These are phyloP conservation scores for Anastatica hierochuntica DNA, from an alignment of 345 rosid species.

Conservation along the genomic window DNA sequence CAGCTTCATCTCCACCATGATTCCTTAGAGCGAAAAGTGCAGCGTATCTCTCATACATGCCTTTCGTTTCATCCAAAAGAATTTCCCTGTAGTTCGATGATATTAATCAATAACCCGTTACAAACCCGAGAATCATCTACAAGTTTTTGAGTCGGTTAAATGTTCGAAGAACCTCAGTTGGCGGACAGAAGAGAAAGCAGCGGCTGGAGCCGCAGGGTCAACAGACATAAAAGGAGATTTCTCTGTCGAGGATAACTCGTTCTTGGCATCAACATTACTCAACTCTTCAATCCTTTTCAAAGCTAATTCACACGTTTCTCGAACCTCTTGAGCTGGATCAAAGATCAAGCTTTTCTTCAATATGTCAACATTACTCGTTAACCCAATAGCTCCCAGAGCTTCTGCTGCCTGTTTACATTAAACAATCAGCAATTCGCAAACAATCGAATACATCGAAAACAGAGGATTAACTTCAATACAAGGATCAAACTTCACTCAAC, in stretches of 20 bases:
- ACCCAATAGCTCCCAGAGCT: constrained; percentile 93
- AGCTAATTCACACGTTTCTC: constrained; percentile 95
- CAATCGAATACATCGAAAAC: neutral
- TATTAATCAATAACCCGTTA: constrained; percentile 24
- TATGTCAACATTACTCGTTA: constrained; percentile 41
- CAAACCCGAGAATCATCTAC: constrained; percentile 4
- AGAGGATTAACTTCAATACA: neutral
- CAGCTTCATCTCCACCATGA: constrained; percentile 76
- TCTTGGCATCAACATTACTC: constrained; percentile 21
- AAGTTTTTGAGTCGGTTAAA: neutral
- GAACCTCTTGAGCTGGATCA: constrained; percentile 92
- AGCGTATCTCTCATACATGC: constrained; percentile 89
- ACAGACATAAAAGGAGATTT: constrained; percentile 89
- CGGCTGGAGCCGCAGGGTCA: constrained; percentile 79
- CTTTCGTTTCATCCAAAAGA: constrained; percentile 71
- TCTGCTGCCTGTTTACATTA: constrained; percentile 63
- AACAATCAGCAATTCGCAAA: neutral
- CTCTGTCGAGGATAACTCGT: constrained; percentile 27
- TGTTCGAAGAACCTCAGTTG: constrained; percentile 48
- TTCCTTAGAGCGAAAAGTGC: constrained; percentile 86
- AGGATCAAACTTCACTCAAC: constrained; percentile 30
- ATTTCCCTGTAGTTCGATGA: constrained; percentile 43
- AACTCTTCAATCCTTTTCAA: constrained; percentile 67
- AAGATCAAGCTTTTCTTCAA: constrained; percentile 50
- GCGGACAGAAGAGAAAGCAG: constrained; percentile 51